Percentiles rank a stretch among this genome's conserved stretches.
Evolutionary conservation across 139 green algal species (phyloP).

Genomic region (Trebouxia sp.): DNA sequence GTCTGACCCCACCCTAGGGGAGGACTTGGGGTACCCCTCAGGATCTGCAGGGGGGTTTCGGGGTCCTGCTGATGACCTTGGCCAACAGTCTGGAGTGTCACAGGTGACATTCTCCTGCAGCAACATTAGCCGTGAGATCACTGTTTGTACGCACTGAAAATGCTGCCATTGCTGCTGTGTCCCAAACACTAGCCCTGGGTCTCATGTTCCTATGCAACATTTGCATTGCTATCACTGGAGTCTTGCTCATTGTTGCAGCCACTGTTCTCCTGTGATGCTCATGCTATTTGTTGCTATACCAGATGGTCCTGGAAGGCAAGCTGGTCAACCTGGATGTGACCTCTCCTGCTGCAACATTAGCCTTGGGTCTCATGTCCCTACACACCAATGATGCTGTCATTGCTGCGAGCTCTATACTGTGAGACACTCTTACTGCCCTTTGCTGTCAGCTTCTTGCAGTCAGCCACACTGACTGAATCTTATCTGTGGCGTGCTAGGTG

Average conservation of each 20-base stretch:
- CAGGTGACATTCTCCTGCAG: constrained; percentile 63
- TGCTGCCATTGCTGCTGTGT: constrained; percentile 53
- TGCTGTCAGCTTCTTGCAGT: too few species aligned
- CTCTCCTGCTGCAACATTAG: constrained; percentile 81
- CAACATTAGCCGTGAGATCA: constrained; percentile 88
- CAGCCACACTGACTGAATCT: background rate
- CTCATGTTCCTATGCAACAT: too few species aligned
- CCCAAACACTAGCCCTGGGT: constrained; percentile 65
- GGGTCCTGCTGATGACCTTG: background rate
- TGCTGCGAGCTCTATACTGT: constrained; percentile 64
- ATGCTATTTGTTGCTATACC: background rate
- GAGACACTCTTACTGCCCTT: constrained; percentile 73
- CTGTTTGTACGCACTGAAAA: constrained; percentile 90
- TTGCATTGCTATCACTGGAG: constrained; percentile 41
- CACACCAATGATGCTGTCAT: constrained; percentile 74
- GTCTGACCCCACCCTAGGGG: constrained; percentile 52
- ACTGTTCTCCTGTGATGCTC: too few species aligned
- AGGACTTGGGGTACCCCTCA: background rate
- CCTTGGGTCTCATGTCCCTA: constrained; percentile 92
- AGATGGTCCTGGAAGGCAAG: constrained; percentile 83
- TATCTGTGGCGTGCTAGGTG: constrained; percentile 40
- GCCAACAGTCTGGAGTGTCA: constrained; percentile 15
- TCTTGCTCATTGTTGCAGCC: background rate
- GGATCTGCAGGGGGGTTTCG: background rate
- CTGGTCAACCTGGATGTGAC: constrained; percentile 84